Evolutionary conservation across 2,329 filamentous ascomycete species (phyloP).

Genomic region (Bertia moriformis): DNA sequence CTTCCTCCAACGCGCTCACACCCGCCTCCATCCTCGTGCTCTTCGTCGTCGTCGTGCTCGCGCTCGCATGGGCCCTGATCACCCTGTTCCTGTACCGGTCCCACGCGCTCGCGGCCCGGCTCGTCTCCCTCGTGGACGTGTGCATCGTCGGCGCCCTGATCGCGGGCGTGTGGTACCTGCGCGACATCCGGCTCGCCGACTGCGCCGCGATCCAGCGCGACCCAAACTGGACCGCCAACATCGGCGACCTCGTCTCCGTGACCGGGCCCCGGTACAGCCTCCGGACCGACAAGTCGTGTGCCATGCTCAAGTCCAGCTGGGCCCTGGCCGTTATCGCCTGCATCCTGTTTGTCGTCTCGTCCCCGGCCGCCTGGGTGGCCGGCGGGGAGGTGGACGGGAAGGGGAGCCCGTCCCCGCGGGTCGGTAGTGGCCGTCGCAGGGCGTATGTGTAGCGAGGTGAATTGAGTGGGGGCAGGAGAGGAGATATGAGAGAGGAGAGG

Average conservation of each 20-base stretch:
- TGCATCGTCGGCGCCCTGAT: constrained; percentile 50
- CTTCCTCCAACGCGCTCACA: constrained; percentile 37
- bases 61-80: constrained; percentile 45
- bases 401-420: too few species aligned
- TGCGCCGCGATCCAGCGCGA: constrained; percentile 45
- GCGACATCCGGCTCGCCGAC: constrained; percentile 44
- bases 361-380: constrained; percentile 50
- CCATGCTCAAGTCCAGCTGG: constrained; percentile 83
- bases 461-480: too few species aligned
- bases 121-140: constrained; percentile 45
- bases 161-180: constrained; percentile 42
- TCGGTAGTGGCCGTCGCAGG: too few species aligned
- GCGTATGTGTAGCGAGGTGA: too few species aligned
- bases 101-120: constrained; percentile 41
- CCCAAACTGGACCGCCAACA: constrained; percentile 35
- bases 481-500: too few species aligned
- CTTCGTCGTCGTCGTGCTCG: constrained; percentile 53
- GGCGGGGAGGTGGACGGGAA: constrained; percentile 22
- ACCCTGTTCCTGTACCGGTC: constrained; percentile 56
- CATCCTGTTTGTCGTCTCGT: constrained; percentile 67
- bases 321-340: constrained; percentile 81
- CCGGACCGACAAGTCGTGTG: constrained; percentile 60
- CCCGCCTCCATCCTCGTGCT: constrained; percentile 49
- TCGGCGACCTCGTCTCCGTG: constrained; percentile 46
- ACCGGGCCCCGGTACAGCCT: constrained; percentile 33